phyloP scores from a whole-genome alignment of 768 basidiomycete species.

The Amanita polypyramis region DNA sequence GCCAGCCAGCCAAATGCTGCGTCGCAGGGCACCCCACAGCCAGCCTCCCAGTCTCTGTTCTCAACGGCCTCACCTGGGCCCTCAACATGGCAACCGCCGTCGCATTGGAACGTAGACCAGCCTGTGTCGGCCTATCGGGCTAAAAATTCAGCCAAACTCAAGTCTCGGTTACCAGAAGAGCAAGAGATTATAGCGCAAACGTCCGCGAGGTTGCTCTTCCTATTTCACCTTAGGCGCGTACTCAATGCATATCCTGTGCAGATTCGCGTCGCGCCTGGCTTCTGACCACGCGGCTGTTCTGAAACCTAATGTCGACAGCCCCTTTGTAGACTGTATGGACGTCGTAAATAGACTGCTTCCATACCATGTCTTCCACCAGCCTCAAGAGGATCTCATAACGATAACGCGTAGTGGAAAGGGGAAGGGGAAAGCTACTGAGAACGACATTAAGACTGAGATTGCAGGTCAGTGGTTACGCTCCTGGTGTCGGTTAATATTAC shows the following conservation, averaged over 20 bases:
- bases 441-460: slow-evolving; percentile 37
- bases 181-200: slow-evolving; percentile 33
- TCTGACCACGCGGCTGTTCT: slow-evolving; percentile 52
- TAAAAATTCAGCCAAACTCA: slow-evolving; percentile 18
- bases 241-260: slow-evolving; percentile 15
- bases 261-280: slow-evolving; percentile 44
- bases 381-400: slow-evolving; percentile 46
- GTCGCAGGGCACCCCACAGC: slow-evolving; percentile 11
- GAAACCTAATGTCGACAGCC: slow-evolving; percentile 59
- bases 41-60: slow-evolving; percentile 16
- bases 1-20: slow-evolving; percentile 12
- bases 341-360: slow-evolving; percentile 65
- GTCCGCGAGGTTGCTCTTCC: slow-evolving; percentile 35
- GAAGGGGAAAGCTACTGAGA: slow-evolving; percentile 45
- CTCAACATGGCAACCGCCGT: slow-evolving; percentile 18
- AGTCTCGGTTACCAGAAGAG: slow-evolving; percentile 41
- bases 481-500: slow-evolving; percentile 7
- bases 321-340: slow-evolving; percentile 54
- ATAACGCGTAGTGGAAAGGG: slow-evolving; percentile 35
- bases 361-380: slow-evolving; percentile 74
- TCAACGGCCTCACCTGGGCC: slow-evolving; percentile 18
- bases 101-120: slow-evolving; percentile 10
- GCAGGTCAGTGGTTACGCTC: slow-evolving; percentile 27
- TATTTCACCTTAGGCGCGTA: background rate
- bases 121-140: slow-evolving; percentile 7